Base-by-base conservation (phyloP, 2,329 filamentous ascomycete species). In the Cercospora brassicicola region DNA sequence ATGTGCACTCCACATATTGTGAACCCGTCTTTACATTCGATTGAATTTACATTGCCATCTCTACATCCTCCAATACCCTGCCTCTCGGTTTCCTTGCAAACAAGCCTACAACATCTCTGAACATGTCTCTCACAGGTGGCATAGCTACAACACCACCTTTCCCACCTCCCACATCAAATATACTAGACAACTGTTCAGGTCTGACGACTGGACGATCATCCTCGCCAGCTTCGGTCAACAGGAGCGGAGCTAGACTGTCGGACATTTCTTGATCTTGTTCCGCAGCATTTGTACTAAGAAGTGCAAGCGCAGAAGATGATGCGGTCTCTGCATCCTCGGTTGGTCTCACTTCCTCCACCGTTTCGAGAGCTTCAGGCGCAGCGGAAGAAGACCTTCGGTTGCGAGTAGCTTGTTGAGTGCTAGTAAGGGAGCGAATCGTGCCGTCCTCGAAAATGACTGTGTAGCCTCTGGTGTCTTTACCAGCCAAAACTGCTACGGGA, bases 381-480 rank as follows among this genome's bases (percentile, higher is more conserved):
- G 68, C 48, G 18, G 59, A 15, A n/a, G 59, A 67, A 18, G 60
- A n/a, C n/a, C 63, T 55, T 53, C 63, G 56, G 53, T 39, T 33
- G 15, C 31, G 42, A 15, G 64, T 51, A 4, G 68, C 65, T 36
- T 56, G 39, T 26, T 60, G 61, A 7, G 65, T 59, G 51, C 64
- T 67, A 8, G 71, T 77, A 10, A 85, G 73, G 5, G 79, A 75
- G 30, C 88, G 89, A 45, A 96, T 83, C 74, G 91, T 90, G 13
- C 92, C 92, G 0, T 87, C 84, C n/a, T 90, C 85, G 77, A 96
- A 93, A 5, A 97, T 80, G 9, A 90, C 81, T 45, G 95, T 82
- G 77, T 92, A 97, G 4, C 93, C 92, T 56, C 87, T 88, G 1
- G 88, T 87, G 20, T 84, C 84, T 11, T 85, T 82, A 20, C 87